Base-by-base conservation (phyloP, 2,329 filamentous ascomycete genomes). In the Pochonia chlamydosporia region DNA sequence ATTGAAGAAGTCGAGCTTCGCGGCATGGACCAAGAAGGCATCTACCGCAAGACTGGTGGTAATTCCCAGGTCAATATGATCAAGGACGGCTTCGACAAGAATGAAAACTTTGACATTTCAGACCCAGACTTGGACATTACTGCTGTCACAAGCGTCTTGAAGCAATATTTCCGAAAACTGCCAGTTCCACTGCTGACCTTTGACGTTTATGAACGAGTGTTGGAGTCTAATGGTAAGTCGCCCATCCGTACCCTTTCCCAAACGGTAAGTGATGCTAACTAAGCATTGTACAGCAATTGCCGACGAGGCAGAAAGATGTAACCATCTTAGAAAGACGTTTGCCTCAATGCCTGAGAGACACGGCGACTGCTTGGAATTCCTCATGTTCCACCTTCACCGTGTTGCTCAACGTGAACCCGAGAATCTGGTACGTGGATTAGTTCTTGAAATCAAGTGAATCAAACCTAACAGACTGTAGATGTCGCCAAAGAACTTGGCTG, bases 1-100 rank as follows among this genome's bases (percentile, higher is more conserved):
- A 95, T 99, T 56, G 89, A 96, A 63, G 92, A 99, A 68, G 93
- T 99, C 33, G 93, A 99, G 66, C 72, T 93, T 20, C 84, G 93
- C 63, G 93, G 92, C 68, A 96, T 99, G 89, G 91, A 97, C 59
- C 81, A 95, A 56, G 93, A 97, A 70, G 93, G 93, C 52, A 95
- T 99, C 58, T 99, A 99, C 71, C 84, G 93, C 60, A 99, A 99
- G 75, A 96, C 91, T 43, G 93, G 93, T 48, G 93, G 91, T 55
- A 90, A 87, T 59, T 89, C 88, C 8, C 89, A 95, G 64, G 87
- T 96, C 63, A 95, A 95, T 65, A 76, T 81, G 59, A 88, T 99
- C 57, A 89, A 92, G 60, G 87, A 91, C 55, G 90, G 91, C 11
- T 97, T 99, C 63, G 91, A 96, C 65, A 85, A 84, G 64, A 85